phyloP scores from a whole-genome alignment of 306 rosid genomes.

The Cicer arietinum region DNA sequence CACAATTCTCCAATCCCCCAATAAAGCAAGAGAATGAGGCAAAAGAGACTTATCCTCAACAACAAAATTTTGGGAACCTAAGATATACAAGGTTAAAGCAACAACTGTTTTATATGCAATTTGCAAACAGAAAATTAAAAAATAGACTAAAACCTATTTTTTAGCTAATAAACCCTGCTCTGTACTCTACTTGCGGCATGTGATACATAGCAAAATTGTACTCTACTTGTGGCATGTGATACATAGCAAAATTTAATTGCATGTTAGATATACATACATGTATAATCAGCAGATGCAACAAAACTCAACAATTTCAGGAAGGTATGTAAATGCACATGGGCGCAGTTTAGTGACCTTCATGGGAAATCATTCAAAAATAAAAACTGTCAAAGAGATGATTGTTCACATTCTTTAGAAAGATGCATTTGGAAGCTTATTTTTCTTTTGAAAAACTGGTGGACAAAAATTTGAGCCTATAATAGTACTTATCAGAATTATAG shows the following conservation, averaged over 20 bases:
- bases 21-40: neutral
- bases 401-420: neutral
- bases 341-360: neutral
- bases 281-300: neutral
- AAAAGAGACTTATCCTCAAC: neutral
- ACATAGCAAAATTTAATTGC: neutral
- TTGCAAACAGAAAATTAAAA: neutral
- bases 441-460: neutral
- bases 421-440: neutral
- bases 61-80: neutral
- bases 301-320: neutral
- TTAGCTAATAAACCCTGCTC: neutral
- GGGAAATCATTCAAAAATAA: neutral
- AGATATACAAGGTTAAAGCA: neutral
- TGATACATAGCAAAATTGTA: neutral
- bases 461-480: neutral
- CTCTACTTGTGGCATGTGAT: neutral
- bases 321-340: neutral
- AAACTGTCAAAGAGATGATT: neutral
- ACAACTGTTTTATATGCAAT: neutral
- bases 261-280: neutral
- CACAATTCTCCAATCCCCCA: neutral
- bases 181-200: neutral
- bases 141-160: neutral
- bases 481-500: no score